Evolutionary conservation across 2,329 filamentous ascomycete genomes (phyloP), one percentile per base, ranked within the genome.

Genomic region (Venturia nashicola): DNA sequence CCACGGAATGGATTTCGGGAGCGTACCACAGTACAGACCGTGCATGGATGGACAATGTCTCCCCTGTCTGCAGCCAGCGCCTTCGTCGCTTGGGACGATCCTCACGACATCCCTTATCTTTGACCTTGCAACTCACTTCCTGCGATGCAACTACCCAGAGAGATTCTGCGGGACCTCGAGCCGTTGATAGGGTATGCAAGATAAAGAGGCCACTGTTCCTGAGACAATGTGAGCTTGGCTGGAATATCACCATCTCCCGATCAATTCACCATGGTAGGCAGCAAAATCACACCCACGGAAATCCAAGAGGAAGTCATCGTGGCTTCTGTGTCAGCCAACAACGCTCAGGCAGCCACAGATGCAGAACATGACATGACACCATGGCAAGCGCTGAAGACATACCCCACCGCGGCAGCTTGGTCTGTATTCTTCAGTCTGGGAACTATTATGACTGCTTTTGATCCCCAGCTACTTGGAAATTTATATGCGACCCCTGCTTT

Each of bases 361-460:
- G 68, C 78, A 78, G 66, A 76, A 71, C 61, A 80, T 81, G 78
- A 78, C 76, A 18, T 78, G 96, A 65, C 71, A 83, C 72, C 59
- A 12, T 60, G 54, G 54, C 51, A 96, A 77, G 91, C 90, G 66
- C 81, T 96, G 73, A 85, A 80, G 71, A 80, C 94, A 34, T 96
- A 96, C 72, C 91, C 90, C 65, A 93, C 95, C 77, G 91, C 91
- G 23, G 86, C 95, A 64, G 82, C 79, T 34, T 96, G 90, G 90
- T 90, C 87, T 69, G 71, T 96, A 60, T 78, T 95, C 66, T 93
- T 96, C 74, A 93, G 88, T 18, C 92, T 90, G 0, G 92, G 89
- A 72, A 95, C 96, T 71, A 85, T 84, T 70, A 96, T 96, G 91
- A 91, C 96, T 75, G 91, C 90, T 42, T 95, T 92, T 77, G 90